phyloP scores from a whole-genome alignment of 192 early-diverging fungal genomes.

The Rhizophlyctis rosea region DNA sequence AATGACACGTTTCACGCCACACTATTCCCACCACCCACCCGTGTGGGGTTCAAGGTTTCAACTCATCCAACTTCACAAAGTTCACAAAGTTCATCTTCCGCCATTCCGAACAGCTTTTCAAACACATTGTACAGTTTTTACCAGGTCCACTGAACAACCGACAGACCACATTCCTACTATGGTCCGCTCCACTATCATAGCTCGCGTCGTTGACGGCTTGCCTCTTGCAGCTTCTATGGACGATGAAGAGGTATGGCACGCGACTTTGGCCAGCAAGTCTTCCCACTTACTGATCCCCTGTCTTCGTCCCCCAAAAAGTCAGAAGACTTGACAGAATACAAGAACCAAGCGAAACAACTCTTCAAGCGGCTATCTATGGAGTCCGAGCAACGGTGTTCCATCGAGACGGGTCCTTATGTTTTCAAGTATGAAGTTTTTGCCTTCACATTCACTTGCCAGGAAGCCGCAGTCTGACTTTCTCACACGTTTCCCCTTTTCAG shows the following conservation, averaged over 20 bases:
- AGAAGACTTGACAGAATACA: constrained; percentile 84
- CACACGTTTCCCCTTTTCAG: constrained; percentile 35
- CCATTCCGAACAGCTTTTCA: too few species aligned
- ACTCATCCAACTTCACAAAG: too few species aligned
- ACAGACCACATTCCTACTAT: too few species aligned
- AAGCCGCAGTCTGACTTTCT: background rate
- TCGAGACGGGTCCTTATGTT: constrained; percentile 85
- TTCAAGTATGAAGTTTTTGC: constrained; percentile 66
- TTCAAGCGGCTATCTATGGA: constrained; percentile 83
- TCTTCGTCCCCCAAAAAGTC: constrained; percentile 2
- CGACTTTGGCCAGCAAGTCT: too few species aligned
- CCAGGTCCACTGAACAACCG: too few species aligned
- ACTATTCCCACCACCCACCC: too few species aligned
- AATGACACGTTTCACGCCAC: too few species aligned
- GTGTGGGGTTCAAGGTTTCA: too few species aligned
- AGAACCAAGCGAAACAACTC: constrained; percentile 89
- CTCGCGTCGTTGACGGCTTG: constrained; percentile 87
- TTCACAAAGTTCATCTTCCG: too few species aligned
- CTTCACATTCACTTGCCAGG: background rate
- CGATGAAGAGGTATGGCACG: constrained; percentile 79
- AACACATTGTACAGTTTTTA: too few species aligned
- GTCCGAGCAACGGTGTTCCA: constrained; percentile 88
- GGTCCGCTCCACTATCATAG: constrained; percentile 94
- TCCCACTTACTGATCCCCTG: background rate
- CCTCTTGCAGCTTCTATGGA: constrained; percentile 95